Evolutionary conservation across 2,329 filamentous ascomycete species (phyloP).

Genomic region (Fusarium solani-melongenae): DNA sequence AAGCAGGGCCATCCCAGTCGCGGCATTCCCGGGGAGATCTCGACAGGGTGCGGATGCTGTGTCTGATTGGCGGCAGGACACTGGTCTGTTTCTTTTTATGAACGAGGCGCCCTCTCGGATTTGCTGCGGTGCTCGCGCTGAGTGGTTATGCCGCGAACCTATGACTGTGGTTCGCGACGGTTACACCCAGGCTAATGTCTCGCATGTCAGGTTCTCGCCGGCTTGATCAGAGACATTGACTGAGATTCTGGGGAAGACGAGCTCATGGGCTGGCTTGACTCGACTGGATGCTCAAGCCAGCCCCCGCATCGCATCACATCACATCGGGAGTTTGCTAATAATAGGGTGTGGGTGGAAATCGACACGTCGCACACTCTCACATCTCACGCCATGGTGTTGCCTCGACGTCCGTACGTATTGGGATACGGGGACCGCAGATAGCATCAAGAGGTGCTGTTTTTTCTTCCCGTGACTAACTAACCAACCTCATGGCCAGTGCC

Average conservation of each 20-base stretch:
- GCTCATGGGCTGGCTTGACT: constrained; percentile 1
- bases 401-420: background rate
- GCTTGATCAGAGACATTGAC: background rate
- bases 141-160: background rate
- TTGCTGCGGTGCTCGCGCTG: background rate
- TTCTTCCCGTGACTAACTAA: background rate
- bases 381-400: constrained; percentile 25
- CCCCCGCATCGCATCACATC: constrained; percentile 20
- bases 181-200: background rate
- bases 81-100: constrained; percentile 15
- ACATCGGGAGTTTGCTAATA: constrained; percentile 31
- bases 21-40: constrained; percentile 41
- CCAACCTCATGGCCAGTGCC: background rate
- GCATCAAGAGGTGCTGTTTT: background rate
- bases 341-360: constrained; percentile 25
- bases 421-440: background rate
- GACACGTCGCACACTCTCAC: constrained; percentile 26
- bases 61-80: constrained; percentile 27
- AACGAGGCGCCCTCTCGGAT: background rate
- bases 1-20: constrained; percentile 37
- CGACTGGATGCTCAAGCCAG: constrained; percentile 2
- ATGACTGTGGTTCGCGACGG: background rate
- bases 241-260: background rate
- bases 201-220: background rate
- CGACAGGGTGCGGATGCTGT: constrained; percentile 10